Conservation (phyloP, 2,329 filamentous ascomycete genomes). For the Fusarium nodosum region DNA sequence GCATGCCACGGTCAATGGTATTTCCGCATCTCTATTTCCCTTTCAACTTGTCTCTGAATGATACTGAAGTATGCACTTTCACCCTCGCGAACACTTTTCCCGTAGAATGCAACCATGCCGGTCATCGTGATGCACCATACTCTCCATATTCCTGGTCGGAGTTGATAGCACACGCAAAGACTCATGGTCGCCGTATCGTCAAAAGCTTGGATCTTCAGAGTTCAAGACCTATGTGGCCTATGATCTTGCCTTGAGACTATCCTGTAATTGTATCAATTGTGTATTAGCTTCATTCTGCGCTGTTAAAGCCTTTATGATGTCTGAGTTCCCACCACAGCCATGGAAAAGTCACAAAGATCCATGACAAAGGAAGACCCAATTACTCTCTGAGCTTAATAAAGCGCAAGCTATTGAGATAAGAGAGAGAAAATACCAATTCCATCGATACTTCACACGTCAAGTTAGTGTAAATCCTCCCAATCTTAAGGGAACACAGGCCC, state of each 20-base stretch:
- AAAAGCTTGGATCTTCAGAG: conserved; percentile 2
- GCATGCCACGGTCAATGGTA: neutral
- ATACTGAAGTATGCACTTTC: neutral
- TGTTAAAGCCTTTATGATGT: conserved; percentile 27
- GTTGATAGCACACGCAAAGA: conserved; percentile 14
- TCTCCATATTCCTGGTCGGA: neutral
- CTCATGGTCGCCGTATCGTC: neutral
- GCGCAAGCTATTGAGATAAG: conserved; percentile 19
- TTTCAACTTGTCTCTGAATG: neutral
- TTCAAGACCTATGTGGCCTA: neutral
- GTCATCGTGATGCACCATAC: neutral
- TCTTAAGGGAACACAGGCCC: neutral
- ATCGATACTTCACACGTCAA: conserved; percentile 40
- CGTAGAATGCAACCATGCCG: conserved; percentile 27
- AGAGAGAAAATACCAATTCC: conserved; percentile 33
- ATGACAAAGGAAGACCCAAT: conserved; percentile 25
- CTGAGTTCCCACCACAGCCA: conserved; percentile 8
- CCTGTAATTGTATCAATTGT: neutral
- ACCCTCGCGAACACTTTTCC: conserved; percentile 34
- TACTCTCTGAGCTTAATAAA: conserved; percentile 12
- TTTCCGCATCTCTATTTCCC: neutral
- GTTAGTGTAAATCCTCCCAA: neutral
- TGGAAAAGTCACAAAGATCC: conserved; percentile 24
- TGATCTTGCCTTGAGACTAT: neutral
- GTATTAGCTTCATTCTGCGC: conserved; percentile 15